Base-by-base conservation (phyloP, 495 filamentous ascomycete species). In the Penicillium cataractarum region DNA sequence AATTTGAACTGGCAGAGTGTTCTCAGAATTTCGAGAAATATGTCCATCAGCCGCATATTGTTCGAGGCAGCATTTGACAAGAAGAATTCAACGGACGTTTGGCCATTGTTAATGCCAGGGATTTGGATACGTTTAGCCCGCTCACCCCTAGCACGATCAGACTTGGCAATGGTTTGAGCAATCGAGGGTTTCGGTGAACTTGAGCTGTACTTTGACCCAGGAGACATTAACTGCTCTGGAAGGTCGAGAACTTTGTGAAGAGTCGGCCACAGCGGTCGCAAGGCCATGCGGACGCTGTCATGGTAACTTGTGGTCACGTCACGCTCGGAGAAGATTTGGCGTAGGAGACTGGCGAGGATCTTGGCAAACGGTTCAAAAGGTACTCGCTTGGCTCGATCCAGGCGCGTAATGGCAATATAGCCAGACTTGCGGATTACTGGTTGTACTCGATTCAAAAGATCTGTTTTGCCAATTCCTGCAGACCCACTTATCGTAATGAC, bases 251-350 rank as follows among this genome's bases (percentile, higher is more conserved):
- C 84, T 51, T 83, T 85, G 68, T 92, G 89, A 39, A 96, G 82
- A 49, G 88, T 84, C 7, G 87, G 82, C 92, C 92, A 97, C 60
- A 91, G 83, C 4, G 90, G 87, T 19, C 87, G 86, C 50, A 94
- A 83, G 57, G 90, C 90, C 22, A 84, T 80, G 58, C 91, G 87
- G 19, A 97, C 74, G 52, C 81, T 82, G 57, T 90, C 84, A 62
- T 97, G 93, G 66, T 96, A 95, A 4, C 89, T 83, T 0, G 90
- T 96, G 2, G 87, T 87, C 2, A 93, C 89, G 74, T 96, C 90
- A 56, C 88, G 88, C 71, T 97, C 92, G 0, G 92, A 93, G 78
- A 94, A 96, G 8, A 96, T 92, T 66, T 97, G 93, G 53, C 92
- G 90, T 63, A 97, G 90, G 6, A 96, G 78, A 40, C 90, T 93